phyloP scores from a whole-genome alignment of 306 rosid species.

The Glycine tomentella region DNA sequence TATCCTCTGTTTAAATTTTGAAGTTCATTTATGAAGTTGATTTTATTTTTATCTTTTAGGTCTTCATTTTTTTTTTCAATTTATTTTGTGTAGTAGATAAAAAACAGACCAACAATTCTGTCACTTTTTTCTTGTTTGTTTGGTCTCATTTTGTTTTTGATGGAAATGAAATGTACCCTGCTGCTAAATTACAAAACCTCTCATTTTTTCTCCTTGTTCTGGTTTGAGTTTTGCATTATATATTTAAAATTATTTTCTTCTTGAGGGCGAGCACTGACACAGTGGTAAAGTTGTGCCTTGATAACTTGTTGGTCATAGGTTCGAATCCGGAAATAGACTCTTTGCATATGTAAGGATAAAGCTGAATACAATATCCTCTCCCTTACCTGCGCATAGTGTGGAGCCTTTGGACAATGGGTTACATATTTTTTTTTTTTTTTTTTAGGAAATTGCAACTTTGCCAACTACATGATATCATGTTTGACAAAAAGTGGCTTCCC shows the following conservation, averaged over 20 bases:
- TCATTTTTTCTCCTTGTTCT: slow-evolving; percentile 10
- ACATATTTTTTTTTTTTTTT: too few relatives aligned
- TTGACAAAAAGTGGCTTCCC: background rate
- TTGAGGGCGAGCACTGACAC: too few relatives aligned
- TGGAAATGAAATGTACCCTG: slow-evolving; percentile 5
- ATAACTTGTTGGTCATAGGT: too few relatives aligned
- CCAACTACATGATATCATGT: slow-evolving; percentile 17
- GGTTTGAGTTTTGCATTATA: slow-evolving; percentile 28
- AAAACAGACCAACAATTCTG: background rate
- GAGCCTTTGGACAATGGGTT: too few relatives aligned
- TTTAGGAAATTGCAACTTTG: slow-evolving; percentile 24
- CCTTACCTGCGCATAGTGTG: too few relatives aligned
- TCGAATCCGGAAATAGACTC: too few relatives aligned
- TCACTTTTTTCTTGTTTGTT: slow-evolving; percentile 14
- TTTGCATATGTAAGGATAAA: too few relatives aligned
- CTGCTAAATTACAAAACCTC: slow-evolving; percentile 31
- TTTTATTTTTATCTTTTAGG: background rate
- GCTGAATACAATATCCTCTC: too few relatives aligned
- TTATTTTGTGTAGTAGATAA: background rate
- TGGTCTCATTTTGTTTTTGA: background rate
- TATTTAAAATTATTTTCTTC: background rate
- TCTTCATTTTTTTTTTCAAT: background rate
- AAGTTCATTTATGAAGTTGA: slow-evolving; percentile 5
- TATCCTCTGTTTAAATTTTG: background rate
- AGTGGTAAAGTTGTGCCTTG: too few relatives aligned